These are phyloP conservation scores for Phytophthora brassicae DNA, from an alignment of 352 stramenopile species.

Conservation along the genomic window DNA sequence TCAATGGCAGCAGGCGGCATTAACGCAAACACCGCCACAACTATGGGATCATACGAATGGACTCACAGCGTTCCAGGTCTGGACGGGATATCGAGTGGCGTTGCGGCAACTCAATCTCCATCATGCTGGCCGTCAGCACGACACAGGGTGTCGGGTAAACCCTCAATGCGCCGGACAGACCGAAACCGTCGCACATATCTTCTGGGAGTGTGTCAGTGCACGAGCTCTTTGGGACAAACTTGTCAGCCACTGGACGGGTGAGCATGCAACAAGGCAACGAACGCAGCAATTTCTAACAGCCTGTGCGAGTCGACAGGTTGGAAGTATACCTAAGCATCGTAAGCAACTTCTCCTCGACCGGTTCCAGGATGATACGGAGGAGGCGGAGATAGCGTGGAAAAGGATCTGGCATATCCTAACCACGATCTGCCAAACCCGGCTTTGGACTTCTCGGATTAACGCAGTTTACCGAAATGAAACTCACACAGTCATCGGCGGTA, in stretches of 20 bases:
- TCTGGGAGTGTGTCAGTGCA: neutral
- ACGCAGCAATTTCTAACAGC: too few relatives aligned
- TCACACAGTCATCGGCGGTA: too few relatives aligned
- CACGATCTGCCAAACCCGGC: neutral
- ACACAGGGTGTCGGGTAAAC: neutral
- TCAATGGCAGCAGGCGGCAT: neutral
- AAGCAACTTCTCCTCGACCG: too few relatives aligned
- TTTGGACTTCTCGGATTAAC: too few relatives aligned
- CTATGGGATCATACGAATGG: neutral
- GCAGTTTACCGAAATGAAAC: too few relatives aligned
- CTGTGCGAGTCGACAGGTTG: too few relatives aligned
- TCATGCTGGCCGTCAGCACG: neutral
- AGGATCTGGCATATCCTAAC: neutral
- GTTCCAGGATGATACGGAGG: neutral
- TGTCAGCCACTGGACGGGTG: neutral
- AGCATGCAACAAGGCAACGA: neutral
- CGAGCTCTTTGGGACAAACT: neutral
- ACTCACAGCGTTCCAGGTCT: neutral
- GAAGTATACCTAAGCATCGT: too few relatives aligned
- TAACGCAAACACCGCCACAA: neutral
- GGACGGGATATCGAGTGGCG: neutral
- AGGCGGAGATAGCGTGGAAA: neutral
- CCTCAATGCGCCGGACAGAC: neutral
- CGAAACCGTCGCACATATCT: neutral
- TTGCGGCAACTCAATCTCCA: neutral